Base-by-base conservation (phyloP, 441 rosid genomes). In the Croton laevigatus region DNA sequence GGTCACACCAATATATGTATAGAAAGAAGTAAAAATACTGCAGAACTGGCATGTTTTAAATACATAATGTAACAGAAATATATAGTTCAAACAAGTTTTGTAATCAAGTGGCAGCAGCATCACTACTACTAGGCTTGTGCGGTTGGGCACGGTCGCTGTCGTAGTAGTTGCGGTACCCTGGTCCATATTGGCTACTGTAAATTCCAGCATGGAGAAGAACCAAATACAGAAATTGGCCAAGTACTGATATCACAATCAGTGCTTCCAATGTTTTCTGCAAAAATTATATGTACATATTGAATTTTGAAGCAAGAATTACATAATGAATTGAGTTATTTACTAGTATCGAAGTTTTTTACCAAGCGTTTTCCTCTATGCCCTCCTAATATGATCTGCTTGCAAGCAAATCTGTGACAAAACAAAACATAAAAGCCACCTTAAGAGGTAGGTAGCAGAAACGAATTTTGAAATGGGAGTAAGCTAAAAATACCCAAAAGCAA, bases 211-310 rank as follows among this genome's bases (percentile, higher is more conserved):
- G 80, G 55, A 73, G 76, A 36, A 79, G 73, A 42, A 71, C 65
- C 63, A 73, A 40, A 60, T 68, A 75, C 62, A 76, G 65, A 45
- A 79, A 73, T 72, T 79, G 84, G 59, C 80, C 70, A 38, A 65
- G 55, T 2, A 77, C 13, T 23, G 81, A 76, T 62, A 79, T 32
- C 12, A 73, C 19, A 42, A 71, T 63, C 55, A 77, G 52, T 59
- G 79, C 80, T 79, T 77, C 84, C 73, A 79, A 68, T 36, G 84
- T 81, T 81, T 54, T 75, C 79, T 77, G 83, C 78, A 73, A 37
- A 68, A 23, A 27, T 1, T 27, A n/a, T 27, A 27, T 27, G 2
- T 1, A 27, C 32, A 27, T 1, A 27, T 27, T 27, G 32, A 27
- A 27, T 1, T 27, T 27, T 11, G 7, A 0, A 52, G 9, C 52